Percentiles rank a stretch among this genome's conserved stretches.
These are phyloP conservation scores for Yamadazyma friedrichii DNA, from an alignment of 1,139 yeast species.

Conservation along the genomic window DNA sequence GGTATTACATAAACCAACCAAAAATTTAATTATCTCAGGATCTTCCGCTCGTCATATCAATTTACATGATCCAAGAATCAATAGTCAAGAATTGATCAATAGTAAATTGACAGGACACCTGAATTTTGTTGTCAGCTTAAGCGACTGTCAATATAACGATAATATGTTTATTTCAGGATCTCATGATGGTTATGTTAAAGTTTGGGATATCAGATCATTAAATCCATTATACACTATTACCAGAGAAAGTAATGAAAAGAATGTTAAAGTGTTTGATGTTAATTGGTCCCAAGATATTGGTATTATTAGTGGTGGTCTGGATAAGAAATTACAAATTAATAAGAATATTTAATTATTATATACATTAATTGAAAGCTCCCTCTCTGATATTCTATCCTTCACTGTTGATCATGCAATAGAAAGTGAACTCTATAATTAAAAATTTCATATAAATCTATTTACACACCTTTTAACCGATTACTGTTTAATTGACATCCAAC, in stretches of 20 bases:
- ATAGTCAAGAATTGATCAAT: conserved; percentile 35
- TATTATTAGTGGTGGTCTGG: conserved; percentile 91
- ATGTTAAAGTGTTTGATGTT: conserved; percentile 77
- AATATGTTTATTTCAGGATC: conserved; percentile 87
- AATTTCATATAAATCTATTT: no score
- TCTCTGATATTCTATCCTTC: no score
- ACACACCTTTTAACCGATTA: no score
- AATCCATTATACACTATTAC: conserved; percentile 83
- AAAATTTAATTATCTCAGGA: conserved; percentile 81
- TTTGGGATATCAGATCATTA: conserved; percentile 94
- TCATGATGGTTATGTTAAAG: conserved; percentile 91
- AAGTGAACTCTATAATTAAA: no score
- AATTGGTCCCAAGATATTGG: conserved; percentile 82
- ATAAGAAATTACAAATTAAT: conserved; percentile 87
- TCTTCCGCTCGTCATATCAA: conserved; percentile 95
- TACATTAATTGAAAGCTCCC: conserved; percentile 1
- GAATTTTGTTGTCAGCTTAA: conserved; percentile 81
- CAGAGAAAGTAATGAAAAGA: conserved; percentile 51
- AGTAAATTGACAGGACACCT: conserved; percentile 84
- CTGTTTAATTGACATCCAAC: conserved; percentile 32
- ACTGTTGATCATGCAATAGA: no score
- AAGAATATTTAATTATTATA: conserved; percentile 20
- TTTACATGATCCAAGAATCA: conserved; percentile 81
- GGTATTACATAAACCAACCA: conserved; percentile 61
- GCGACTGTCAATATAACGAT: conserved; percentile 70